Evolutionary conservation across 805 yeast species (phyloP), one percentile per base, ranked within the genome.

Genomic region (Saturnispora ahearnii): DNA sequence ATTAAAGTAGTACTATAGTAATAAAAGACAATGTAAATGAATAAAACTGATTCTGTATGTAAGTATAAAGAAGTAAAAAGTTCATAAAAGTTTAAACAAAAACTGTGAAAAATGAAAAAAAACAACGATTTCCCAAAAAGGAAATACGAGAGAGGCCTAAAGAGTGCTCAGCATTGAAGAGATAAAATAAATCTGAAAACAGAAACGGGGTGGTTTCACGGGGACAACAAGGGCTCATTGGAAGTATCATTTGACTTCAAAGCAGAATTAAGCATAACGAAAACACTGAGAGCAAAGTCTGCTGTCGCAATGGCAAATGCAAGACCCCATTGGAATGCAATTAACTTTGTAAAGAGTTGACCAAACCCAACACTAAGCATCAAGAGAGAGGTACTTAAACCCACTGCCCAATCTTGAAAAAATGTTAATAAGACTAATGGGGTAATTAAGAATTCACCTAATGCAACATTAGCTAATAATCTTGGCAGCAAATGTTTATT

Each of bases 301-400:
- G 81, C 48, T 5, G 77, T 81, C 9, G 85, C 67, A 53, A 85
- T 84, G 48, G 76, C 64, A 55, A 84, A 79, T 3, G 89, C 95
- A 69, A 87, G 87, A 55, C 84, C 77, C 95, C 95, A 87, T 69
- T 87, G 95, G 56, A 87, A 72, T 2, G 91, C 91, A 67, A 87
- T 73, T 34, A 79, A 69, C 66, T 77, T 83, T 44, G 80, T 76
- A 60, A 80, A 72, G 49, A 87, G 62, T 66, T 87, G 96, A 48
- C 83, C 82, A 42, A 84, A 69, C 4, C 82, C 91, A 42, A 87
- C 62, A 33, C 86, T 90, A 50, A 84, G 73, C 53, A 74, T 69
- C 58, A 87, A 67, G 57, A 77, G 71, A 30, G 83, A 66, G 12
- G 81, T 71, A 44, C 81, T 66, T 43, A 84, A 64, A 11, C 87